phyloP scores from a whole-genome alignment of 768 basidiomycete species.

The Tylopilus intermedius region DNA sequence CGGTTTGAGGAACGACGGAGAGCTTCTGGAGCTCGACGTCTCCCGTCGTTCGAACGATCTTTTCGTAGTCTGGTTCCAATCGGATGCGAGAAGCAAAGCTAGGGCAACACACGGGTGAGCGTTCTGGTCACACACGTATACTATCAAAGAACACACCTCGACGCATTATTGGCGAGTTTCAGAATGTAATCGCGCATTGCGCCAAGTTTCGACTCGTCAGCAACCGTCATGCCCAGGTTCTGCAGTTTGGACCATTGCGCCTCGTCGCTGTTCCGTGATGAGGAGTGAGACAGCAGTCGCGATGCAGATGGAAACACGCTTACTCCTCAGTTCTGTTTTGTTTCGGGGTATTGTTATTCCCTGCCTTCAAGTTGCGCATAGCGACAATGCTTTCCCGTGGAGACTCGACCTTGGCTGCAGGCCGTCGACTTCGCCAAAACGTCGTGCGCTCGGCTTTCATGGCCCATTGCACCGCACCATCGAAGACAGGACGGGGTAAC shows the following conservation, averaged over 20 bases:
- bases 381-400: conserved; percentile 68
- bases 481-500: conserved; percentile 70
- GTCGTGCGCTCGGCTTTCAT: conserved; percentile 73
- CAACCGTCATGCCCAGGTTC: conserved; percentile 78
- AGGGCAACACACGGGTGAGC: conserved; percentile 1
- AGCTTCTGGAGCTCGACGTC: conserved; percentile 82
- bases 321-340: conserved; percentile 74
- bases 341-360: conserved; percentile 33
- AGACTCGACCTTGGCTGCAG: conserved; percentile 51
- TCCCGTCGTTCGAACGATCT: conserved; percentile 56
- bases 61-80: conserved; percentile 58
- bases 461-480: conserved; percentile 85
- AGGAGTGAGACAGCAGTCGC: background rate
- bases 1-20: conserved; percentile 84
- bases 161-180: conserved; percentile 74
- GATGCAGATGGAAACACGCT: conserved; percentile 22
- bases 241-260: conserved; percentile 70
- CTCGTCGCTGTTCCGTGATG: conserved; percentile 57
- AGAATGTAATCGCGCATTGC: conserved; percentile 85
- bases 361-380: conserved; percentile 44
- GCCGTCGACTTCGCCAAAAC: conserved; percentile 67
- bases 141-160: conserved; percentile 47
- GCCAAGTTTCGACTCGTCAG: conserved; percentile 82
- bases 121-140: background rate
- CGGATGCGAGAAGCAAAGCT: conserved; percentile 67